Percentiles rank a stretch among this genome's conserved stretches.
These are phyloP conservation scores for Calonectria hongkongensis DNA, from an alignment of 2,329 filamentous ascomycete genomes.

Conservation along the genomic window DNA sequence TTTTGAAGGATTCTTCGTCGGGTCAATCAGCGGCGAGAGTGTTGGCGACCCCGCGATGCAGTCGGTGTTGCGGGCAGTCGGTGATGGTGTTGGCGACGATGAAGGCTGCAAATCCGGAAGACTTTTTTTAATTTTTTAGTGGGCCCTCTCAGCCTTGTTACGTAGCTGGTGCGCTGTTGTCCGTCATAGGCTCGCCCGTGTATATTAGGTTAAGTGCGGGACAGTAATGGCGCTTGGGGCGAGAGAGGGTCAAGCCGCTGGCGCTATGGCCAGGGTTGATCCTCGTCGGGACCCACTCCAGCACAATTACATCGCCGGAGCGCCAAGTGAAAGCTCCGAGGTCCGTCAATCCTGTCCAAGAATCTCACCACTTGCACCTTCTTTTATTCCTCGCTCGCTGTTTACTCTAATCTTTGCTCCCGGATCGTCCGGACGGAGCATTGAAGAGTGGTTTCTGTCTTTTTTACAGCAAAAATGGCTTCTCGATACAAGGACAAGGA, in stretches of 20 bases:
- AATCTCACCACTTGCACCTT: slow-evolving; percentile 53
- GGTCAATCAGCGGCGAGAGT: slow-evolving; percentile 6
- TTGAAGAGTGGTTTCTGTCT: slow-evolving; percentile 48
- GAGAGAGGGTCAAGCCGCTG: slow-evolving; percentile 29
- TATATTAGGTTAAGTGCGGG: slow-evolving; percentile 42
- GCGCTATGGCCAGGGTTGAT: slow-evolving; percentile 45
- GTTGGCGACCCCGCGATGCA: slow-evolving; percentile 6
- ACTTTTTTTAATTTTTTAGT: slow-evolving; percentile 42
- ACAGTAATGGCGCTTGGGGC: slow-evolving; percentile 18
- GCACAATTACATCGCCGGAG: slow-evolving; percentile 53
- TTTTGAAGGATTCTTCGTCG: slow-evolving; percentile 59
- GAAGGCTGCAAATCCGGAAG: slow-evolving; percentile 15
- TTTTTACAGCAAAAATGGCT: slow-evolving; percentile 57
- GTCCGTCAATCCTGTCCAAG: slow-evolving; percentile 47
- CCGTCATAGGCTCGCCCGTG: slow-evolving; percentile 19
- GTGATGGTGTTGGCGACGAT: slow-evolving; percentile 3
- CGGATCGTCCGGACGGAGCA: slow-evolving; percentile 59
- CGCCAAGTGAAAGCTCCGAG: slow-evolving; percentile 54
- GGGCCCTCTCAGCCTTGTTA: slow-evolving; percentile 46
- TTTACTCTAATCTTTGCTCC: slow-evolving; percentile 40
- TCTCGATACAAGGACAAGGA: slow-evolving; percentile 79
- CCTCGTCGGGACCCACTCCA: slow-evolving; percentile 43
- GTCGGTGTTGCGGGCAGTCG: slow-evolving; percentile 5
- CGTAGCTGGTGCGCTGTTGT: slow-evolving; percentile 20
- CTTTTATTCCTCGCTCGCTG: slow-evolving; percentile 44